phyloP scores from a whole-genome alignment of 208 protist species.

The Trypanosoma lewisi region DNA sequence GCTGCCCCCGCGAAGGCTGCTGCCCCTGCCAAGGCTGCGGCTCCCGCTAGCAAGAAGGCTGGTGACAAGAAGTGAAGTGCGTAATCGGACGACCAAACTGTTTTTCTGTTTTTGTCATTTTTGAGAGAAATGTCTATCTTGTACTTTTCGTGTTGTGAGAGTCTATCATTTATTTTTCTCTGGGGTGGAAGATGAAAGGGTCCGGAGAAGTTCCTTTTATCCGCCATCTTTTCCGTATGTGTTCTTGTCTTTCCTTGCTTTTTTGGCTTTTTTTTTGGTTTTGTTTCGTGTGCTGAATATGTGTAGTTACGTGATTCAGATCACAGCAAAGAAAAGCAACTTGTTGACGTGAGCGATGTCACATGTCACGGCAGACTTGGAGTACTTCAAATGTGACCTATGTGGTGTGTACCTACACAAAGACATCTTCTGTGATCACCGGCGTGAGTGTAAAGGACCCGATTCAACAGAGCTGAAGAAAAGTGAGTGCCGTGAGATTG shows the following conservation, averaged over 20 bases:
- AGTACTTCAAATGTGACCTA: slow-evolving; percentile 83
- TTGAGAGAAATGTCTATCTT: neutral
- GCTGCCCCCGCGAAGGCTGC: neutral
- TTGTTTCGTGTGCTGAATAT: too few species aligned
- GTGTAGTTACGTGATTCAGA: neutral
- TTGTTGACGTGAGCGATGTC: slow-evolving; percentile 30
- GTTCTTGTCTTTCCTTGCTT: too few species aligned
- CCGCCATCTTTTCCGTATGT: too few species aligned
- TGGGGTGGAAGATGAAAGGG: too few species aligned
- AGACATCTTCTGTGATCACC: slow-evolving; percentile 76
- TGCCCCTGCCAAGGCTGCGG: neutral
- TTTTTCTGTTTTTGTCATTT: neutral
- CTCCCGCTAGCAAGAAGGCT: neutral
- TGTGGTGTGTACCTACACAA: slow-evolving; percentile 68
- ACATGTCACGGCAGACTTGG: slow-evolving; percentile 54
- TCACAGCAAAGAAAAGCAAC: neutral
- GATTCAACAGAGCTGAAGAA: slow-evolving; percentile 53
- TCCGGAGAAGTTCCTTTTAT: too few species aligned
- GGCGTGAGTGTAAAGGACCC: slow-evolving; percentile 62
- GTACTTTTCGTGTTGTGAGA: too few species aligned
- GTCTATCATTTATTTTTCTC: too few species aligned
- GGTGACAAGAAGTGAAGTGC: neutral
- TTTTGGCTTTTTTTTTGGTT: too few species aligned
- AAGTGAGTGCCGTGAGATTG: slow-evolving; percentile 33
- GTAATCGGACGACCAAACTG: neutral